Conservation (phyloP, 2,329 filamentous ascomycete species). For the Monosporascus ibericus region DNA sequence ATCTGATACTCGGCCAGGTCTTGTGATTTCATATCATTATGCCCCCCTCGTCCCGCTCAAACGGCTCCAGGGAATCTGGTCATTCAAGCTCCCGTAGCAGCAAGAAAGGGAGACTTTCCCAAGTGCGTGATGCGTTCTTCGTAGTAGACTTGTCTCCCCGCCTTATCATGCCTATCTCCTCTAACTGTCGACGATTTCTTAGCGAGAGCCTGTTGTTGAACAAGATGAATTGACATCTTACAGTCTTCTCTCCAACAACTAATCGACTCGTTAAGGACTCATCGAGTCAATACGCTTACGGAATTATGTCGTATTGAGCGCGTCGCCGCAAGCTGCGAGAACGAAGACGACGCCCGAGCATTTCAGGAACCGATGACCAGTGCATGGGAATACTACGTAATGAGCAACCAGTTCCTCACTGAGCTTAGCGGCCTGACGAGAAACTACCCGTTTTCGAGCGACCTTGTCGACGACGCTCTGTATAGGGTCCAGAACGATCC, state of each 20-base stretch:
- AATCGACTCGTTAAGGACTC: slow-evolving; percentile 57
- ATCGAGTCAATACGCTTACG: slow-evolving; percentile 67
- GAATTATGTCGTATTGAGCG: slow-evolving; percentile 68
- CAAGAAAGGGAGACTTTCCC: slow-evolving; percentile 21
- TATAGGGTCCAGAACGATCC: slow-evolving; percentile 57
- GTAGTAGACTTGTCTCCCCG: slow-evolving; percentile 16
- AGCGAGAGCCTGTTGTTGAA: background rate
- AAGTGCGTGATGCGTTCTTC: slow-evolving; percentile 24
- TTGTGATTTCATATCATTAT: slow-evolving; percentile 8
- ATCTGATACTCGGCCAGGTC: too few relatives aligned
- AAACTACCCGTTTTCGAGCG: slow-evolving; percentile 61
- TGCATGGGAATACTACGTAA: slow-evolving; percentile 68
- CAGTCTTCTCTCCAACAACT: slow-evolving; percentile 41
- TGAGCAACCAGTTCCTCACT: slow-evolving; percentile 60
- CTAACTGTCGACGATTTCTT: background rate
- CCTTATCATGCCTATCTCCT: background rate
- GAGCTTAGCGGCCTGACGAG: slow-evolving; percentile 64
- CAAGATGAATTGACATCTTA: background rate
- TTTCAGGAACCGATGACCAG: slow-evolving; percentile 60
- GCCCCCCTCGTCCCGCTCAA: slow-evolving; percentile 23
- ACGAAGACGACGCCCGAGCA: slow-evolving; percentile 51
- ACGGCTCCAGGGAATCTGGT: slow-evolving; percentile 12
- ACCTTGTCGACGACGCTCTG: slow-evolving; percentile 60
- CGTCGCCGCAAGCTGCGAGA: slow-evolving; percentile 51
- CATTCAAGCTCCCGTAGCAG: slow-evolving; percentile 17